Conservation (phyloP, 768 basidiomycete species). For the Lactifluus pinguis region DNA sequence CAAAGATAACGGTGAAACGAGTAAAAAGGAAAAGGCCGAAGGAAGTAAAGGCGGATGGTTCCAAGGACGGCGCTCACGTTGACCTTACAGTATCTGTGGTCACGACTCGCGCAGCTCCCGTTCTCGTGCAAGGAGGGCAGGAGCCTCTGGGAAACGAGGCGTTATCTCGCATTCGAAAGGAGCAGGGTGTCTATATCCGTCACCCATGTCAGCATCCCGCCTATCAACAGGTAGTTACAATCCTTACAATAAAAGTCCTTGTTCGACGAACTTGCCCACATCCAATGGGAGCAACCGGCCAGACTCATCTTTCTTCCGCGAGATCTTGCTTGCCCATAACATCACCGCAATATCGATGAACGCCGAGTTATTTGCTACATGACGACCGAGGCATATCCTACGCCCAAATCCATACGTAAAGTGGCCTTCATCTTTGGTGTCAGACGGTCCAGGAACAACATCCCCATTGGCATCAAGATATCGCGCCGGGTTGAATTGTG, state of each 20-base stretch:
- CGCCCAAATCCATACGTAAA: constrained; percentile 25
- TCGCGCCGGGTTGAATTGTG: background rate
- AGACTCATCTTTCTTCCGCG: background rate
- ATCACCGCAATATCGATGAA: constrained; percentile 27
- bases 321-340: constrained; percentile 22
- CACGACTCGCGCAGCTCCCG: too few relatives aligned
- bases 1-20: too few relatives aligned
- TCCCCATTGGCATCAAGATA: background rate
- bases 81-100: too few relatives aligned
- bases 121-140: too few relatives aligned
- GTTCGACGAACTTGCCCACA: background rate
- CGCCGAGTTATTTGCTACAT: constrained; percentile 23
- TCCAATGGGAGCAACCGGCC: constrained; percentile 2
- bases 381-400: background rate
- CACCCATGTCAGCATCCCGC: background rate
- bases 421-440: constrained; percentile 24
- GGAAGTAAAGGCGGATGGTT: too few relatives aligned
- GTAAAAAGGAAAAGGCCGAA: too few relatives aligned
- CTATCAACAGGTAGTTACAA: too few relatives aligned
- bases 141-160: constrained; percentile 6
- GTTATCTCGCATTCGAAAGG: constrained; percentile 1
- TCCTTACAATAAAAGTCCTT: background rate
- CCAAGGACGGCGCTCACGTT: too few relatives aligned
- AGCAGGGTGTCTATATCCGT: background rate
- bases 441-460: constrained; percentile 4